Evolutionary conservation across 768 basidiomycete species (phyloP), one percentile per base, ranked within the genome.

Genomic region (Tricholoma furcatifolium): DNA sequence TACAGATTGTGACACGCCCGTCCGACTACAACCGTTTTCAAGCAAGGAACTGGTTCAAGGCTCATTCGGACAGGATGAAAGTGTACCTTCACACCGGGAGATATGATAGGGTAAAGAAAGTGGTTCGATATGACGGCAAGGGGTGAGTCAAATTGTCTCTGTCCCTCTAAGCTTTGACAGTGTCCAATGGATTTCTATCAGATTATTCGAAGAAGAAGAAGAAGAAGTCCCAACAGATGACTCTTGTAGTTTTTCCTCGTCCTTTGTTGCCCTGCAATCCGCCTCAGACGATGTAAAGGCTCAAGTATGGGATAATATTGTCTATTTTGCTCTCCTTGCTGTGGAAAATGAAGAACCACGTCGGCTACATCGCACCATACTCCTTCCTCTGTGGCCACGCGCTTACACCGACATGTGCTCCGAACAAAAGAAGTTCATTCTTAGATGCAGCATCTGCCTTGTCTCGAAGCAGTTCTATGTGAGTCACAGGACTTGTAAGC

Each of bases 381-480:
- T 7, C 20, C 11, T 17, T 7, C 12, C 9, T 2, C 15, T 15
- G 9, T 15, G 31, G 32, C 17, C 11, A 15, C 31, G 20, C 8
- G 21, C 6, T 21, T 32, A 2, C 34, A 15, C 11, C 3, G 15
- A 24, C 15, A 34, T 11, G 9, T n/a, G 15, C 14, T 2, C 10
- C 17, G 31, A 35, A 21, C 9, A 21, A 24, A 21, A 18, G n/a
- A 21, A 7, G 7, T 27, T 27, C 27, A 7, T 27, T 27, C 34
- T 24, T 35, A 41, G 7, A 23, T 10, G 12, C 3, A 47, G 47
- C 27, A 36, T 53, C 15, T 12, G 42, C 12, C 52, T 53, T 14
- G 46, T 53, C n/a, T 53, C 52, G 3, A 53, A 43, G 36, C 34
- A 47, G n/a, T 53, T 47, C 17, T 36, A 43, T 12, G 46, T 53